Percentiles rank a stretch among this genome's conserved stretches.
phyloP scores from a whole-genome alignment of 495 filamentous ascomycete genomes.

The Annulohypoxylon moriforme region DNA sequence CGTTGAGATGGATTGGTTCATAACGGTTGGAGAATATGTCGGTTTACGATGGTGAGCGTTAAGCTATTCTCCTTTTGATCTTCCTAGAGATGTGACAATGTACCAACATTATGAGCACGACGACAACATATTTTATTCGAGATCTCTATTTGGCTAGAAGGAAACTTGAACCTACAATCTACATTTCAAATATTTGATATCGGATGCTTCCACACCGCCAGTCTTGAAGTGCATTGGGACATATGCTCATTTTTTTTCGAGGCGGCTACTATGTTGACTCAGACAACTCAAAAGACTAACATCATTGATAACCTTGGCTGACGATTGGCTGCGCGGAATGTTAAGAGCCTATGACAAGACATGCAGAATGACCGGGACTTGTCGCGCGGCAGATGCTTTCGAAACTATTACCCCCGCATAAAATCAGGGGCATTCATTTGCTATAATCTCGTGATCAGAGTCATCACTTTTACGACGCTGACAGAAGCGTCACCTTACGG shows the following conservation, averaged over 20 bases:
- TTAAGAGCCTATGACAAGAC: conserved; percentile 17
- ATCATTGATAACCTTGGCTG: not conserved
- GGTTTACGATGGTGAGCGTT: conserved; percentile 23
- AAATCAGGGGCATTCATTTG: conserved; percentile 6
- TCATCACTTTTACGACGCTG: conserved; percentile 12
- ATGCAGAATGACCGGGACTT: conserved; percentile 26
- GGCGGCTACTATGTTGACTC: conserved; percentile 15
- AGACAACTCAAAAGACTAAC: conserved; percentile 9
- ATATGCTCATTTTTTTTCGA: conserved; percentile 7
- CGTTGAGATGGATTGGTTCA: conserved; percentile 26
- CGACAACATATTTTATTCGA: conserved; percentile 18
- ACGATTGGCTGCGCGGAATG: conserved; percentile 5
- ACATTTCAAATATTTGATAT: conserved; percentile 11
- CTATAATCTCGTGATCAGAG: conserved; percentile 4
- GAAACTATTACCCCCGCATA: conserved; percentile 3
- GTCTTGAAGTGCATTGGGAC: conserved; percentile 11
- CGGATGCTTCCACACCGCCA: conserved; percentile 27
- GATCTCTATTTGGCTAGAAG: conserved; percentile 34
- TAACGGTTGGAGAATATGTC: not conserved
- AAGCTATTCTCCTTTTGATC: conserved; percentile 17
- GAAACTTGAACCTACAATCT: conserved; percentile 20
- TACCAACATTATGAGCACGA: conserved; percentile 41
- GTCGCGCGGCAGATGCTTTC: conserved; percentile 1
- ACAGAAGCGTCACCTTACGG: not conserved
- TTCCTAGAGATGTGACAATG: conserved; percentile 33